Evolutionary conservation across 352 stramenopile species (phyloP).

Genomic region (Globisporangium megalacanthum): DNA sequence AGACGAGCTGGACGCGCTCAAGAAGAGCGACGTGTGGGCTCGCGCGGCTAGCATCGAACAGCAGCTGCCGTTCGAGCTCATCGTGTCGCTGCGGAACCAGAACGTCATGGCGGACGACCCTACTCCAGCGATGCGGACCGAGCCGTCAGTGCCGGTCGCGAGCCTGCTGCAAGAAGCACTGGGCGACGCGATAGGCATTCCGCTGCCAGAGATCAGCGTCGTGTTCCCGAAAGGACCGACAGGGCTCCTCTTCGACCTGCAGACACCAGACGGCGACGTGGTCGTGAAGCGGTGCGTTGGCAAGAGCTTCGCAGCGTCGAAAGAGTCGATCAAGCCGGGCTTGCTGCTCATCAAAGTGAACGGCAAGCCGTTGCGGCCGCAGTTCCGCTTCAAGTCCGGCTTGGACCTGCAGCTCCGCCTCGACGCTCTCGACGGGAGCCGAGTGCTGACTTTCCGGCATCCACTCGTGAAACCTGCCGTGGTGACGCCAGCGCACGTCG

Average conservation of each 20-base stretch:
- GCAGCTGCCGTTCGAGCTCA: slow-evolving; percentile 63
- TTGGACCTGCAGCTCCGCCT: slow-evolving; percentile 52
- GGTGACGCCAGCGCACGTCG: slow-evolving; percentile 46
- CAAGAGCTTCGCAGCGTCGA: slow-evolving; percentile 55
- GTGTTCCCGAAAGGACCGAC: slow-evolving; percentile 56
- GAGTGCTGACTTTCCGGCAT: slow-evolving; percentile 79
- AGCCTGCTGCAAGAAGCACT: slow-evolving; percentile 54
- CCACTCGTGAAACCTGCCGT: slow-evolving; percentile 46
- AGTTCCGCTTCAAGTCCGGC: slow-evolving; percentile 44
- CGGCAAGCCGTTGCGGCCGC: slow-evolving; percentile 41
- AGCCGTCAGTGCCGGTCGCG: slow-evolving; percentile 32
- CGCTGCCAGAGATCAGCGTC: slow-evolving; percentile 77
- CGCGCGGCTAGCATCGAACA: slow-evolving; percentile 57
- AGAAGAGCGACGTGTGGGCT: slow-evolving; percentile 57
- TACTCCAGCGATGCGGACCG: neutral
- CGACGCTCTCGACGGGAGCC: slow-evolving; percentile 36
- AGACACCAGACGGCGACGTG: slow-evolving; percentile 26
- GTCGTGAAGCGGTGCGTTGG: slow-evolving; percentile 34
- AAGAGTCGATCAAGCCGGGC: slow-evolving; percentile 63
- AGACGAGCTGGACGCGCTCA: slow-evolving; percentile 48
- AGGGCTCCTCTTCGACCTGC: slow-evolving; percentile 53
- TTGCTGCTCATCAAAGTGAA: slow-evolving; percentile 72
- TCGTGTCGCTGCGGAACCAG: slow-evolving; percentile 77
- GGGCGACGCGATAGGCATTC: slow-evolving; percentile 70
- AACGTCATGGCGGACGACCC: slow-evolving; percentile 31